Percentiles rank a stretch among this genome's conserved stretches.
phyloP scores from a whole-genome alignment of 2,329 filamentous ascomycete species.

The Amphichorda felina region DNA sequence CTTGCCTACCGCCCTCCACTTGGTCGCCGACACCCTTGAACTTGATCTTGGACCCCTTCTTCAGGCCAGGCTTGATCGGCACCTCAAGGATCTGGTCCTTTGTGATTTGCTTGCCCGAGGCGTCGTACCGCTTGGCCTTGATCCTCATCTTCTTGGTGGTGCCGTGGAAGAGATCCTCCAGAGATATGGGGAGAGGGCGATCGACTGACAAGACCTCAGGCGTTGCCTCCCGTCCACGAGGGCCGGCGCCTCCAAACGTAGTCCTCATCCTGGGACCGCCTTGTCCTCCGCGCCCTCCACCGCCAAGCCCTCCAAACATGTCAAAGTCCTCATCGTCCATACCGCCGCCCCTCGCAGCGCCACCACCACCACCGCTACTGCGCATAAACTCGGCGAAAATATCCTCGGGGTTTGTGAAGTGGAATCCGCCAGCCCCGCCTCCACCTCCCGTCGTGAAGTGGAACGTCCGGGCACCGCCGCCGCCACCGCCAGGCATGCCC shows the following conservation, averaged over 20 bases:
- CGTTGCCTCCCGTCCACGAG: constrained; percentile 24
- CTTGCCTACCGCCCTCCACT: constrained; percentile 89
- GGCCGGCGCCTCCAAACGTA: constrained; percentile 19
- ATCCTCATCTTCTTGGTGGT: constrained; percentile 97
- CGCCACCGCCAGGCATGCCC: constrained; percentile 30
- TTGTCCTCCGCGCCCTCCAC: constrained; percentile 19
- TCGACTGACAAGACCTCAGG: constrained; percentile 89
- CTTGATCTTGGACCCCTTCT: constrained; percentile 97
- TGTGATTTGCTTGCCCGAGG: constrained; percentile 66
- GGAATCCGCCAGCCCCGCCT: constrained; percentile 60
- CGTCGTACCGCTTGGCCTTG: constrained; percentile 88
- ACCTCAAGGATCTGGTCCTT: constrained; percentile 90
- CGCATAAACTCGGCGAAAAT: constrained; percentile 82
- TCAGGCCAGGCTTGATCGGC: constrained; percentile 88
- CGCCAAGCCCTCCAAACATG: constrained; percentile 32
- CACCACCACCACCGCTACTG: constrained; percentile 26
- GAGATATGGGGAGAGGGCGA: constrained; percentile 62
- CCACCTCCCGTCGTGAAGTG: constrained; percentile 47
- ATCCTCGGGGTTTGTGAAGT: constrained; percentile 70
- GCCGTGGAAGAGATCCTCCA: constrained; percentile 84
- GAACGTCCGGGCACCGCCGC: constrained; percentile 43
- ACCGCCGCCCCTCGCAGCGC: constrained; percentile 28
- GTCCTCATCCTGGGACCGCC: constrained; percentile 29
- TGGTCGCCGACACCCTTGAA: constrained; percentile 97
- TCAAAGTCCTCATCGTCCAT: constrained; percentile 32